These are phyloP conservation scores for Pseudogymnoascus sp. DNA, from an alignment of 2,329 filamentous ascomycete species.

Conservation along the genomic window DNA sequence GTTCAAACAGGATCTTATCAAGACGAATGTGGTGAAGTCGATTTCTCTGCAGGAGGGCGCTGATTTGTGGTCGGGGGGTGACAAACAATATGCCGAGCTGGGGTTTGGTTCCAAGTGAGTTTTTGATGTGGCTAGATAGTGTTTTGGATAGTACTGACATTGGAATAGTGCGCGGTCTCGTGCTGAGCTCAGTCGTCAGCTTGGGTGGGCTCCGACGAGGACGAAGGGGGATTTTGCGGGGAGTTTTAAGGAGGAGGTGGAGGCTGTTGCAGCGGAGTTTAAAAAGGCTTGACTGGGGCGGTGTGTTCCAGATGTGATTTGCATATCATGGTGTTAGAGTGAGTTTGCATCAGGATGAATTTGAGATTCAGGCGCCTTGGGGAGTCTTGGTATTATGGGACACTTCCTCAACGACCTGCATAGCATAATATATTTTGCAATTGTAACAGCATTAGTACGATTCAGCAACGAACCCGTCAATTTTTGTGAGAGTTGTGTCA, in stretches of 20 bases:
- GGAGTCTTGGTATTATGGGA: no score
- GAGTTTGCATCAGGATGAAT: no score
- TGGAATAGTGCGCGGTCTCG: constrained; percentile 17
- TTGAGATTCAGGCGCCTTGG: no score
- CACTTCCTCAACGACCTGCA: no score
- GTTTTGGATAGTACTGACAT: not conserved
- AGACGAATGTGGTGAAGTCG: constrained; percentile 22
- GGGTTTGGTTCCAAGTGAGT: constrained; percentile 27
- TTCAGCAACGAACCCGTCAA: no score
- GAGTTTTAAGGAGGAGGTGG: not conserved
- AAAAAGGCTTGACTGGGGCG: not conserved
- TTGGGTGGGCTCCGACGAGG: constrained; percentile 17
- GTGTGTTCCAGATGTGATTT: no score
- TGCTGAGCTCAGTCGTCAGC: constrained; percentile 15
- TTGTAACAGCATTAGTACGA: no score
- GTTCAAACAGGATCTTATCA: constrained; percentile 25
- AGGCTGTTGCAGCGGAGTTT: not conserved
- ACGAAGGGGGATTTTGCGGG: constrained; percentile 14
- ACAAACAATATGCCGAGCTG: constrained; percentile 26
- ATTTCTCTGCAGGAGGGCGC: constrained; percentile 26
- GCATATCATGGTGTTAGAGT: no score
- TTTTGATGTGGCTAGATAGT: not conserved
- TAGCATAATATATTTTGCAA: no score
- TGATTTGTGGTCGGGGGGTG: constrained; percentile 18
- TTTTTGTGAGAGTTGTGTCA: no score